phyloP scores from a whole-genome alignment of 2,329 filamentous ascomycete genomes.

The Alternaria sp. region DNA sequence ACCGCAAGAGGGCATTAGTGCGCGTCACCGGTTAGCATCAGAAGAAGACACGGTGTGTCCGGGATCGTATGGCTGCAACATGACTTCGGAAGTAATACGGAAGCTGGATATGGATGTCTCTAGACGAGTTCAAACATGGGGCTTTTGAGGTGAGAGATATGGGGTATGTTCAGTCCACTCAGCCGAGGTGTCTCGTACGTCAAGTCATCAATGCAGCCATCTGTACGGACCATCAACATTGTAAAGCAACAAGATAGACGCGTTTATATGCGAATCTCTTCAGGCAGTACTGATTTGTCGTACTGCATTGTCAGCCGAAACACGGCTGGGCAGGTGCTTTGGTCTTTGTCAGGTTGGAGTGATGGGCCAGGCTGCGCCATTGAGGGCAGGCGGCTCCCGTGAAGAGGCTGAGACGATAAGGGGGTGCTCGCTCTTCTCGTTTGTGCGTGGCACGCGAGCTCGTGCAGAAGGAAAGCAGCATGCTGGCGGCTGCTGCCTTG shows the following conservation, averaged over 20 bases:
- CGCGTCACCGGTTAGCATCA: neutral
- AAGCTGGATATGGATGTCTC: neutral
- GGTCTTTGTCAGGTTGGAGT: neutral
- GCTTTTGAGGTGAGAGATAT: neutral
- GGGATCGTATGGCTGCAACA: neutral
- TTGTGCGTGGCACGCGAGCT: conserved; percentile 36
- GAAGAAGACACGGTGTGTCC: neutral
- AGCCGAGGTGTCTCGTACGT: neutral
- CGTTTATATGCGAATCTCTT: neutral
- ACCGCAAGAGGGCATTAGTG: neutral
- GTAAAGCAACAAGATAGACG: neutral
- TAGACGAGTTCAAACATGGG: neutral
- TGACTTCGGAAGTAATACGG: neutral
- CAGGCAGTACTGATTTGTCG: neutral
- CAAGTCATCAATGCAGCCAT: neutral
- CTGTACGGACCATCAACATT: neutral
- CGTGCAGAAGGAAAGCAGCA: conserved; percentile 6
- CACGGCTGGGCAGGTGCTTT: neutral
- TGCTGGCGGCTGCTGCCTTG: conserved; percentile 19
- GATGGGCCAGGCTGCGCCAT: neutral
- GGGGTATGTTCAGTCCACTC: neutral
- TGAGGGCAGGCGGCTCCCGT: conserved; percentile 3
- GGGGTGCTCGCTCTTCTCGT: neutral
- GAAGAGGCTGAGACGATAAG: conserved; percentile 5
- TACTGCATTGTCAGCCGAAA: neutral